Evolutionary conservation across 345 rosid species (phyloP).

Genomic region (Eucalyptus sp.): DNA sequence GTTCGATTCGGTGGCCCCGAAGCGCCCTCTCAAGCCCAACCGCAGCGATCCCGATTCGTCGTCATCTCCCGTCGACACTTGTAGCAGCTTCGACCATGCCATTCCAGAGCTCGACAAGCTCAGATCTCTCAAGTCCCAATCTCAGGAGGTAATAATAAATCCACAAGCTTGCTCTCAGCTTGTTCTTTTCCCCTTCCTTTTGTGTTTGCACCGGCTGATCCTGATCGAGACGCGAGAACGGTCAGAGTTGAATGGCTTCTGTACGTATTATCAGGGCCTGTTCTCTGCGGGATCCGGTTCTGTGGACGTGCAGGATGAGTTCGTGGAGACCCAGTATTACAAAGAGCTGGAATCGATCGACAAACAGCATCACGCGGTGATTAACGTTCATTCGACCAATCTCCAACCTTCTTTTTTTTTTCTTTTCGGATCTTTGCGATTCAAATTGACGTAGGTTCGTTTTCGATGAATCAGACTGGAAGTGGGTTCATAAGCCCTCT

Average conservation of each 20-base stretch:
- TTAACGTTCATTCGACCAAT: background rate
- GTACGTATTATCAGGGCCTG: slow-evolving; percentile 7
- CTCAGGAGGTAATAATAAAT: slow-evolving; percentile 9
- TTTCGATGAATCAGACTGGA: slow-evolving; percentile 29
- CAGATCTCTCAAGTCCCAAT: slow-evolving; percentile 40
- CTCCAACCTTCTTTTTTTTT: background rate
- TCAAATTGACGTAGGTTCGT: background rate
- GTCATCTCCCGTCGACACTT: background rate
- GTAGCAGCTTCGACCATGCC: background rate
- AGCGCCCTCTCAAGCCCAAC: slow-evolving; percentile 61
- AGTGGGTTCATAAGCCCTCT: slow-evolving; percentile 53
- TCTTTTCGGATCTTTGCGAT: background rate
- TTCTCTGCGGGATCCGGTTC: slow-evolving; percentile 5
- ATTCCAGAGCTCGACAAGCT: slow-evolving; percentile 53
- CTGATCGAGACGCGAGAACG: background rate
- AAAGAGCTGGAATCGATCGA: slow-evolving; percentile 40
- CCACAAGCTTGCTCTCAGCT: background rate
- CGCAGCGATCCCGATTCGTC: slow-evolving; percentile 47
- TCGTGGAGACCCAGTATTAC: slow-evolving; percentile 54
- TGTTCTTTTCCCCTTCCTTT: background rate
- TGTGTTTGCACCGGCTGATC: background rate
- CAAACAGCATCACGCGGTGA: slow-evolving; percentile 67
- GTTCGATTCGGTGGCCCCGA: slow-evolving; percentile 52
- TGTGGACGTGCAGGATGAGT: slow-evolving; percentile 31
- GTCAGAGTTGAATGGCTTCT: background rate